Conservation (phyloP, 768 basidiomycete genomes). For the Podaxis rugospora region DNA sequence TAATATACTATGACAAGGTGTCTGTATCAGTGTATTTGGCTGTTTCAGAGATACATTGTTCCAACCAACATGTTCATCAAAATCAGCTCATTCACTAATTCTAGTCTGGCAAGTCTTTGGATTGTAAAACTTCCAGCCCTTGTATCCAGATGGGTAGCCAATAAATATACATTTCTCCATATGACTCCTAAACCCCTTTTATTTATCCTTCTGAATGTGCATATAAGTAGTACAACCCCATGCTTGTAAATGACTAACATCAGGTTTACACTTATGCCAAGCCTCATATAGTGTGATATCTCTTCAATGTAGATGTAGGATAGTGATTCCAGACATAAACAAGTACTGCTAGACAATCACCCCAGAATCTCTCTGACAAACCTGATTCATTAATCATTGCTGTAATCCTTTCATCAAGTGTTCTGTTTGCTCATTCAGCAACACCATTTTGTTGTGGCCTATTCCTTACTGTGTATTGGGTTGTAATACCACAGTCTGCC, state of each 20-base stretch:
- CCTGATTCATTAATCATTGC: constrained; percentile 24
- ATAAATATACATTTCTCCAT: constrained; percentile 31
- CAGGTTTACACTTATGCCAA: constrained; percentile 18
- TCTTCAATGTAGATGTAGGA: constrained; percentile 18
- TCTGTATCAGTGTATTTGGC: no score
- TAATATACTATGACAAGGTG: no score
- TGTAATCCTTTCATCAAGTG: constrained; percentile 26
- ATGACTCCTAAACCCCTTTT: constrained; percentile 22
- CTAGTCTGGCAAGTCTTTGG: constrained; percentile 22
- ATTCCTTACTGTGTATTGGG: constrained; percentile 17
- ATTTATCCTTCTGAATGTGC: constrained; percentile 29
- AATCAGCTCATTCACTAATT: constrained; percentile 24
- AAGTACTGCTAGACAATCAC: constrained; percentile 13
- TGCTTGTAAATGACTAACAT: constrained; percentile 25
- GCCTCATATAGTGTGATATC: constrained; percentile 21
- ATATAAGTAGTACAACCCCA: constrained; percentile 37
- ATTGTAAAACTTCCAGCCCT: constrained; percentile 32
- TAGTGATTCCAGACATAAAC: constrained; percentile 21
- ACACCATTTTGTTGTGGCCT: constrained; percentile 31
- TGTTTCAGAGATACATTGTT: no score
- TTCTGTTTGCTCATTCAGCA: constrained; percentile 34
- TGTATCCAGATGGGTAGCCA: constrained; percentile 28
- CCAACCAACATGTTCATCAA: constrained; percentile 21
- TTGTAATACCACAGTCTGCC: constrained; percentile 20
- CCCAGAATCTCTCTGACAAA: constrained; percentile 20